Evolutionary conservation across 192 early-diverging fungal species (phyloP), one percentile per base, ranked within the genome.

Genomic region (Funneliformis mosseae): DNA sequence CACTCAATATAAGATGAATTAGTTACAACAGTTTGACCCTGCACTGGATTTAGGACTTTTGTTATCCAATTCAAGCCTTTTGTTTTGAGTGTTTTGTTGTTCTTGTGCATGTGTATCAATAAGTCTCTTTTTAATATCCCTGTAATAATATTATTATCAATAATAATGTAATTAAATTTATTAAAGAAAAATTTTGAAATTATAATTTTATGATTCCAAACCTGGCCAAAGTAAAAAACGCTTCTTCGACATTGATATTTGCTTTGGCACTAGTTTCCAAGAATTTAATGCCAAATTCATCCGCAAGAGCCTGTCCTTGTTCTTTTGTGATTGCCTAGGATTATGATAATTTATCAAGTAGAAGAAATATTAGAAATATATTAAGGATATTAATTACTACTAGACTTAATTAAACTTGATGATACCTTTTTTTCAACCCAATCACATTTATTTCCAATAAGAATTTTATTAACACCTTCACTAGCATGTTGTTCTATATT

Each of bases 361-460:
- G n/a, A 16, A 48, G 11, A 48, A 50, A 50, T 55, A n/a, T n/a
- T n/a, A n/a, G n/a, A n/a, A n/a, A n/a, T n/a, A n/a, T n/a, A n/a
- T n/a, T n/a, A n/a, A n/a, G n/a, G n/a, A n/a, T n/a, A n/a, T n/a
- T n/a, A n/a, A n/a, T n/a, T n/a, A n/a, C n/a, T n/a, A n/a, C n/a
- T n/a, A n/a, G n/a, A n/a, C n/a, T n/a, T n/a, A n/a, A n/a, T n/a
- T n/a, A n/a, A n/a, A n/a, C n/a, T n/a, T n/a, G n/a, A n/a, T n/a
- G n/a, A n/a, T n/a, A 95, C 94, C 89, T 95, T 94, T 87, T 96
- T 95, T 77, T 97, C 98, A 60, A 93, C 90, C 91, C 98, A 95
- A 86, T 99, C 98, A 85, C 97, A 98, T 83, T 99, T 99, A 92
- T 99, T 99, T 73, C 97, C 98, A 87, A 99, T 95, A 70, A 99